These are phyloP conservation scores for Drosera spatulata DNA, from an alignment of 179 eudicot species.

Conservation along the genomic window DNA sequence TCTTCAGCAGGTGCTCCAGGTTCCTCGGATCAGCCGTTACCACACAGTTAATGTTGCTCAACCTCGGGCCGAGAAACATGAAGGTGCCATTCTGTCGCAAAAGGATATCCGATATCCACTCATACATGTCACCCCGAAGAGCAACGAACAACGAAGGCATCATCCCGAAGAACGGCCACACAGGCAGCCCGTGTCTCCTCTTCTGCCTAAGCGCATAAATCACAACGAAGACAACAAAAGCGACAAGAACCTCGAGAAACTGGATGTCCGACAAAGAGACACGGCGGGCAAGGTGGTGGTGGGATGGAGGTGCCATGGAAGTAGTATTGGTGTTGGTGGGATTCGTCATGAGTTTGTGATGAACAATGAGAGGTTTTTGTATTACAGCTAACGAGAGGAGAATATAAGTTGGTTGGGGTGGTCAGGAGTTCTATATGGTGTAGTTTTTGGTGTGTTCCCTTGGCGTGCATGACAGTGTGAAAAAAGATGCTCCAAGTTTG, in stretches of 20 bases:
- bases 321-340: too few species aligned
- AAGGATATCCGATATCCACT: conserved; percentile 55
- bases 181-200: conserved; percentile 52
- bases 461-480: too few species aligned
- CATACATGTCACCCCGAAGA: conserved; percentile 44
- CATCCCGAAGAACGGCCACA: conserved; percentile 89
- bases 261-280: conserved; percentile 23
- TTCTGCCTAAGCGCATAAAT: conserved; percentile 54
- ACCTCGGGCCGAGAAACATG: conserved; percentile 57
- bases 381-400: too few species aligned
- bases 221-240: conserved; percentile 42
- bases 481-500: too few species aligned
- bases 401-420: too few species aligned
- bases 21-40: conserved; percentile 86
- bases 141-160: conserved; percentile 66
- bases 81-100: conserved; percentile 54
- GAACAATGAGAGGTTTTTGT: too few species aligned
- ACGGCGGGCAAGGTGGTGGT: too few species aligned
- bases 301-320: too few species aligned
- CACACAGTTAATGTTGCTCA: conserved; percentile 70
- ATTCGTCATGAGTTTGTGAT: too few species aligned
- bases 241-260: conserved; percentile 41
- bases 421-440: too few species aligned
- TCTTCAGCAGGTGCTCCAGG: conserved; percentile 71
- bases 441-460: too few species aligned